Evolutionary conservation across 768 basidiomycete species (phyloP), one percentile per base, ranked within the genome.

Genomic region (Clavulina sp.): DNA sequence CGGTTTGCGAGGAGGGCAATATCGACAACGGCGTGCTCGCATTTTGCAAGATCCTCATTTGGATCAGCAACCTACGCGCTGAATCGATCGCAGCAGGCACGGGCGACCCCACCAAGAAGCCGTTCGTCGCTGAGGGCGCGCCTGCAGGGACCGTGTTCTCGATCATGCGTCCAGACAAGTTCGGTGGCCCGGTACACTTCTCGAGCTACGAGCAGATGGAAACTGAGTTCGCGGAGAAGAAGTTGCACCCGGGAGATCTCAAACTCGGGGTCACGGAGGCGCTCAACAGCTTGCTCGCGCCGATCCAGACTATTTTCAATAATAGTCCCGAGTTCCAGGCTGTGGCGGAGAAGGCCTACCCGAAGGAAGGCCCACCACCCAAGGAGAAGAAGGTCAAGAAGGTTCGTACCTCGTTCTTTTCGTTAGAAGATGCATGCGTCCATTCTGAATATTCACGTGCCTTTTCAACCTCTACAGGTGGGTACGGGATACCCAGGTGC

Each of bases 1-100:
- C 95, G 1, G 89, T 93, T 63, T 97, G 92, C 64, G 89, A 93
- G 59, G 88, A 92, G 59, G 92, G 91, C 16, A 89, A 84, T 61
- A 68, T 78, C 48, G 88, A 84, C 24, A 99, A 99, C 64, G 93
- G 88, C 26, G 68, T 96, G 0, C 74, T 95, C 3, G 70, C 84
- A 1, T 96, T 96, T 69, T 74, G 80, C 55, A 69, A 81, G 58
- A 91, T 93, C n/a, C 64, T 92, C 54, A 84, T 95, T 58, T 89
- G 89, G 30, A 78, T 93, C 58, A 80, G 77, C 61, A 69, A 84
- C 59, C 68, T 95, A 32, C 75, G 83, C 18, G 61, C 81, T 31
- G 82, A 84, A 52, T 73, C 51, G n/a, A 48, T 53, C 18, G 56
- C 47, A 5, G 65, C 67, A 4, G 78, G 76, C 9, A 63, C 69